Evolutionary conservation across 106 monocot species (phyloP).

Genomic region (Chionographis japonica): DNA sequence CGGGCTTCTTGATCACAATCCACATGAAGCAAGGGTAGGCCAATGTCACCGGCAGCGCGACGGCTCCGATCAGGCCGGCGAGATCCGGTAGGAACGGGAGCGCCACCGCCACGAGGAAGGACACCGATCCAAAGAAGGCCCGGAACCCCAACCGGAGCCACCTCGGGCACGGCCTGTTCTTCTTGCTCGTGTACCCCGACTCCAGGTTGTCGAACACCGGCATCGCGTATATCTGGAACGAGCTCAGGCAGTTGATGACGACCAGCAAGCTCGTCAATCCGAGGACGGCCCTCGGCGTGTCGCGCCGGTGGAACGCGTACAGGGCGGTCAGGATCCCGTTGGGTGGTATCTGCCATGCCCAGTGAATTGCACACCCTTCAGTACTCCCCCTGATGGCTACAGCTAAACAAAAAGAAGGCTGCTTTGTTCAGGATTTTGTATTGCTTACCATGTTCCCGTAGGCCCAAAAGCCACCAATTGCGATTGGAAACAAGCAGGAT

Average conservation of each 20-base stretch:
- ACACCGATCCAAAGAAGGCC: constrained; percentile 38
- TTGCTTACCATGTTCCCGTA: constrained; percentile 70
- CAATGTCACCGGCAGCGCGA: constrained; percentile 74
- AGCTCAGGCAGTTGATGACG: constrained; percentile 66
- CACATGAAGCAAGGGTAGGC: constrained; percentile 93
- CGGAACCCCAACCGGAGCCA: constrained; percentile 56
- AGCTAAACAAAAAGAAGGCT: background rate
- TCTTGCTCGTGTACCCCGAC: constrained; percentile 45
- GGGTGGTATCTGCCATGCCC: constrained; percentile 49
- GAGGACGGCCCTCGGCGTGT: constrained; percentile 42
- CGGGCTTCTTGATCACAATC: constrained; percentile 64
- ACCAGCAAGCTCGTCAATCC: constrained; percentile 60
- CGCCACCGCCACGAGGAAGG: constrained; percentile 57
- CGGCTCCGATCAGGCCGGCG: constrained; percentile 62
- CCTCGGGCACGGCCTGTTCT: constrained; percentile 67
- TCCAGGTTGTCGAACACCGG: constrained; percentile 77
- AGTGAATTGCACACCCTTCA: background rate
- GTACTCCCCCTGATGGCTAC: too few species aligned
- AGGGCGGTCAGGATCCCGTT: constrained; percentile 69
- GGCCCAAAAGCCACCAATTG: constrained; percentile 89
- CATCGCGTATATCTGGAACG: constrained; percentile 91
- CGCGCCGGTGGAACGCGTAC: constrained; percentile 47
- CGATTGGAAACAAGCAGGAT: constrained; percentile 65
- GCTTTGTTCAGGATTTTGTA: background rate
- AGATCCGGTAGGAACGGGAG: constrained; percentile 78